Evolutionary conservation across 495 filamentous ascomycete species (phyloP), one percentile per base, ranked within the genome.

Genomic region (Saxispiralis lemnorum): DNA sequence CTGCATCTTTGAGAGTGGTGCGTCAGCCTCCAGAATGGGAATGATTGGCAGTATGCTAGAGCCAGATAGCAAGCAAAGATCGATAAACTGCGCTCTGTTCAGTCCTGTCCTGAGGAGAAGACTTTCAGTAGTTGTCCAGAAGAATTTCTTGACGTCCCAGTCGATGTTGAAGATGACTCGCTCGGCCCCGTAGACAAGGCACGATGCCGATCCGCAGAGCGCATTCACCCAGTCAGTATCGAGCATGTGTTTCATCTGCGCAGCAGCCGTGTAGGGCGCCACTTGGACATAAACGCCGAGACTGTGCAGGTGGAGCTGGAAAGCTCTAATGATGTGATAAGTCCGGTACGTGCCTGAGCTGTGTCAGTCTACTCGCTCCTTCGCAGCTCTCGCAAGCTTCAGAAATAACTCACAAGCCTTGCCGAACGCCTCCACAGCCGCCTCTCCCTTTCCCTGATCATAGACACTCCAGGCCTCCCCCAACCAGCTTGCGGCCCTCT

Each of bases 191-290:
- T 88, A 96, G 19, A 94, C 67, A 46, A 99, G 72, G 14, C 84
- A 64, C 58, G 95, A 87, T n/a, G 85, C 74, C 2, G 84, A 73
- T 24, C 84, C 87, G 60, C 80, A 84, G 47, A 95, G 68, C 15
- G 79, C 79, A 45, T 85, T 81, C 43, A 81, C 69, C 39, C 80
- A 72, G 31, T 75, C 72, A 19, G 68, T 76, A 36, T 75, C 68
- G 55, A 80, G 72, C 40, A 93, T 74, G 58, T 92, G 86, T 36
- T 80, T 78, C 44, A 97, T 72, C 86, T 96, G 88, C 39, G 85
- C 82, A 47, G 81, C 78, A 35, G 88, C 83, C 54, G 78, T 82
- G 61, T 87, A 95, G 2, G 89, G 92, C 12, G 92, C 81, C 39
- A 94, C 82, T 39, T 83, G 71, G 57, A 86, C 93, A 31, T 82